Base-by-base conservation (phyloP, 2,329 filamentous ascomycete species). In the Neonectria ditissima region DNA sequence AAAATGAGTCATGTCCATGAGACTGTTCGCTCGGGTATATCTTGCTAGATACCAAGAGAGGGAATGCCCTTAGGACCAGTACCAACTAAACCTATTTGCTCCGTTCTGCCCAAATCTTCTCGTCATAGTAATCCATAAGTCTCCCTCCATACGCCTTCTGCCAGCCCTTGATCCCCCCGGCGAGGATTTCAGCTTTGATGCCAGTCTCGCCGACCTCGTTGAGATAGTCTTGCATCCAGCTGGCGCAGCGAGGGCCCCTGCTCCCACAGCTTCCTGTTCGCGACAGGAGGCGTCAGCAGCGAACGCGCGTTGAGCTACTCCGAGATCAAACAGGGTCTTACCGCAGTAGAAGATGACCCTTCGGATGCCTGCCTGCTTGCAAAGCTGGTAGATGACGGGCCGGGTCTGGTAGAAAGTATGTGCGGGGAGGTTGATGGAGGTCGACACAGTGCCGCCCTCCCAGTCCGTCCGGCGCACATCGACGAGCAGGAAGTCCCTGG, bases 391-490 rank as follows among this genome's bases (percentile, higher is more conserved):
- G 28, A 87, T 72, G 6, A 77, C 75, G 4, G 81, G 78, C 6
- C 85, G 79, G 4, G 82, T 83, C 55, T 82, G 82, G 56, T 85
- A 86, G 41, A 88, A 80, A 13, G 80, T 83, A 57, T 88, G 85
- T 9, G 86, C 85, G 1, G 86, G 85, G 14, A 88, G 76, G 66
- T 88, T 87, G 65, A 91, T 79, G 1, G 87, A 88, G 2, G 82
- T 83, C 9, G 78, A 77, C 58, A 91, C 85, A 0, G 87, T 89
- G 43, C 88, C 89, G 26, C 89, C 89, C 71, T 83, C 81, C 78
- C 83, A 84, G 67, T 88, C 86, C 4, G 76, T 80, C 26, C 84
- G 79, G 18, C 85, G 81, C n/a, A 87, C 81, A 69, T 87, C 85
- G 13, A 87, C 81, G 4, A 86, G 74, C 18, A 86, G 73, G 50